Evolutionary conservation across 129 eudicot species (phyloP).

Genomic region (Escallonia herrerae): DNA sequence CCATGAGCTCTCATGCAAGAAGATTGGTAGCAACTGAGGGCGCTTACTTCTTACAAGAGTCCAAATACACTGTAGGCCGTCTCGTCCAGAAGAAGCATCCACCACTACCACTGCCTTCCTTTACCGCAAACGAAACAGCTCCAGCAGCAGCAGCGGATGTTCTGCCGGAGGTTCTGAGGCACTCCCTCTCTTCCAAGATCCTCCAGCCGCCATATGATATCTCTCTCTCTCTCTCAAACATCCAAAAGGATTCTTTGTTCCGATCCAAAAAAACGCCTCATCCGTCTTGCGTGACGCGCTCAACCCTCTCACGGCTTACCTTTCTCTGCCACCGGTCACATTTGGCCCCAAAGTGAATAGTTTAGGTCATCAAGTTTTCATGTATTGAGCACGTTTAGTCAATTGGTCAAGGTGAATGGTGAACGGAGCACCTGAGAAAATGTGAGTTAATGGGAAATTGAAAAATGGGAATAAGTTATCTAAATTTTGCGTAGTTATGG

Average conservation of each 20-base stretch:
- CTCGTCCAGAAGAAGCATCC: conserved; percentile 31
- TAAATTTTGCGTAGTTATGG: no score
- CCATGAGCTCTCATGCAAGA: conserved; percentile 86
- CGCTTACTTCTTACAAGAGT: conserved; percentile 78
- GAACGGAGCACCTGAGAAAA: background rate
- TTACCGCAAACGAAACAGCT: conserved; percentile 2
- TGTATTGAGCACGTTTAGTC: background rate
- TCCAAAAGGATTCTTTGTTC: conserved; percentile 61
- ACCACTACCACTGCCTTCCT: conserved; percentile 9
- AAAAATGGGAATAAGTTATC: background rate
- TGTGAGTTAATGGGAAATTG: background rate
- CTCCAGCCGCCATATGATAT: conserved; percentile 34
- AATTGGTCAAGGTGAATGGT: background rate
- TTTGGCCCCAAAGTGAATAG: conserved; percentile 66
- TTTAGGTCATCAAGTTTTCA: background rate
- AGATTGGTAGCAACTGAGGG: conserved; percentile 82
- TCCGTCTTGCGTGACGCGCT: conserved; percentile 55
- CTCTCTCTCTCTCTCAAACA: conserved; percentile 40
- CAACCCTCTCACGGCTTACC: conserved; percentile 74
- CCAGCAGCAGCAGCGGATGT: conserved; percentile 35
- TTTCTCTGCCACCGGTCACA: conserved; percentile 74
- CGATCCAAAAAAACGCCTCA: conserved; percentile 7
- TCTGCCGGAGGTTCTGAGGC: conserved; percentile 74
- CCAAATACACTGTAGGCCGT: conserved; percentile 71
- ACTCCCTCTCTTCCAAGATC: conserved; percentile 55